These are phyloP conservation scores for Limtongozyma cylindracea DNA, from an alignment of 805 yeast species.

Conservation along the genomic window DNA sequence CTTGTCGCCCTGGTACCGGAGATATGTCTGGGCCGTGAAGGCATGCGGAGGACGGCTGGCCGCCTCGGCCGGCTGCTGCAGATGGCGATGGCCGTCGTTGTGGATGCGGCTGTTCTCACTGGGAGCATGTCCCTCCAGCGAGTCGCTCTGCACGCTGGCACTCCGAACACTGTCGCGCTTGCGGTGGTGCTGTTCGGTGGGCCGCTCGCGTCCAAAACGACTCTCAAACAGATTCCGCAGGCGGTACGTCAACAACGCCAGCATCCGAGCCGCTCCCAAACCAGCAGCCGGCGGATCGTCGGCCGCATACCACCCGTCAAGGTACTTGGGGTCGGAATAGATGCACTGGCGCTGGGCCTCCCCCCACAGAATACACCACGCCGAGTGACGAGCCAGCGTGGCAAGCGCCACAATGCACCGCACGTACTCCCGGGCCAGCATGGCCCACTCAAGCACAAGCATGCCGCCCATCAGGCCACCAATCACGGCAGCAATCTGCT, in stretches of 20 bases:
- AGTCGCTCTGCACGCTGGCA: no score
- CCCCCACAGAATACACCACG: slow-evolving; percentile 98
- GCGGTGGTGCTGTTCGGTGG: slow-evolving; percentile 3
- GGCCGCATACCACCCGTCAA: slow-evolving; percentile 54
- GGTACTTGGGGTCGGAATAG: slow-evolving; percentile 82
- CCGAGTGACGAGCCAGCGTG: slow-evolving; percentile 82
- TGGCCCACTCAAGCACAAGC: slow-evolving; percentile 73
- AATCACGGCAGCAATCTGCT: slow-evolving; percentile 55
- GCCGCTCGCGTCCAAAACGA: slow-evolving; percentile 62
- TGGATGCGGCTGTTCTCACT: slow-evolving; percentile 71
- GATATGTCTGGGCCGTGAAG: slow-evolving; percentile 87
- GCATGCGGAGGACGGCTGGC: slow-evolving; percentile 21
- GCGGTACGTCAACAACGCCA: slow-evolving; percentile 81
- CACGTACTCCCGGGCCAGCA: slow-evolving; percentile 45
- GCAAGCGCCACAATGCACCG: slow-evolving; percentile 61
- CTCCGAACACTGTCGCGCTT: no score
- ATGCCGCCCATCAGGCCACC: slow-evolving; percentile 99
- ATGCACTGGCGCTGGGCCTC: slow-evolving; percentile 95
- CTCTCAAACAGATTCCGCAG: slow-evolving; percentile 80
- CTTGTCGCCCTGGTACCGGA: slow-evolving; percentile 85
- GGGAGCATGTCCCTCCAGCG: no score
- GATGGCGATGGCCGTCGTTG: slow-evolving; percentile 37
- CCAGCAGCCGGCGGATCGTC: slow-evolving; percentile 54
- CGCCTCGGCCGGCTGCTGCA: slow-evolving; percentile 5
- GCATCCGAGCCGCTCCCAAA: slow-evolving; percentile 90